phyloP scores from a whole-genome alignment of 768 basidiomycete species.

The Tulasnella sp. region DNA sequence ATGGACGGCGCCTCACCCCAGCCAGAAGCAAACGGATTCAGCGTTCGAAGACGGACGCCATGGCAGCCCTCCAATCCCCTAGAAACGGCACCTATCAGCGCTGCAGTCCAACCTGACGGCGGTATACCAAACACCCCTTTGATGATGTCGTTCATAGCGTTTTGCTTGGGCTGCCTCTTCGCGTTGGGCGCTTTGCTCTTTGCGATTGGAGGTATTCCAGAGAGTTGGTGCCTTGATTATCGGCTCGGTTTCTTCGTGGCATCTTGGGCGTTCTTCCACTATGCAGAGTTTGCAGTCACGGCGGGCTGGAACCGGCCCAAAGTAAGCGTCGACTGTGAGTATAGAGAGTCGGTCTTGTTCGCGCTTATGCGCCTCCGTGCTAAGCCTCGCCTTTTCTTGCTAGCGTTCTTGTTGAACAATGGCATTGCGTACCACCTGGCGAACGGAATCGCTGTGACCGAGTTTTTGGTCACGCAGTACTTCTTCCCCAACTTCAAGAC shows the following conservation, averaged over 20 bases:
- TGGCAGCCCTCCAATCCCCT: slow-evolving; percentile 48
- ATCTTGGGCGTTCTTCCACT: slow-evolving; percentile 86
- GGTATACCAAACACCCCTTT: slow-evolving; percentile 90
- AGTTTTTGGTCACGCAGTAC: slow-evolving; percentile 75
- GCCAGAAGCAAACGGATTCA: not conserved
- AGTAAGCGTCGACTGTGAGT: slow-evolving; percentile 90
- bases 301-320: slow-evolving; percentile 95
- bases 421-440: slow-evolving; percentile 83
- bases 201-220: slow-evolving; percentile 50
- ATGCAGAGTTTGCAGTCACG: slow-evolving; percentile 92
- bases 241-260: slow-evolving; percentile 84
- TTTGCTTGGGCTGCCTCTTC: slow-evolving; percentile 78
- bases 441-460: slow-evolving; percentile 72
- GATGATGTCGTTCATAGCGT: slow-evolving; percentile 74
- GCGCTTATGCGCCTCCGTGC: not conserved
- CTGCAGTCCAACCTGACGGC: slow-evolving; percentile 48
- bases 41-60: not conserved
- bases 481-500: slow-evolving; percentile 67
- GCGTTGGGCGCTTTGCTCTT: slow-evolving; percentile 59
- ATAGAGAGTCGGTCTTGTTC: not conserved
- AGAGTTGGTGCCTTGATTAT: slow-evolving; percentile 65
- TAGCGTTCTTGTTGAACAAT: slow-evolving; percentile 94
- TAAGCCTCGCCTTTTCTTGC: slow-evolving; percentile 3
- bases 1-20: not conserved
- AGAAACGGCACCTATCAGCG: slow-evolving; percentile 56